Evolutionary conservation across 148 eudicot species (phyloP).

Genomic region (Gaultheria prostrata): DNA sequence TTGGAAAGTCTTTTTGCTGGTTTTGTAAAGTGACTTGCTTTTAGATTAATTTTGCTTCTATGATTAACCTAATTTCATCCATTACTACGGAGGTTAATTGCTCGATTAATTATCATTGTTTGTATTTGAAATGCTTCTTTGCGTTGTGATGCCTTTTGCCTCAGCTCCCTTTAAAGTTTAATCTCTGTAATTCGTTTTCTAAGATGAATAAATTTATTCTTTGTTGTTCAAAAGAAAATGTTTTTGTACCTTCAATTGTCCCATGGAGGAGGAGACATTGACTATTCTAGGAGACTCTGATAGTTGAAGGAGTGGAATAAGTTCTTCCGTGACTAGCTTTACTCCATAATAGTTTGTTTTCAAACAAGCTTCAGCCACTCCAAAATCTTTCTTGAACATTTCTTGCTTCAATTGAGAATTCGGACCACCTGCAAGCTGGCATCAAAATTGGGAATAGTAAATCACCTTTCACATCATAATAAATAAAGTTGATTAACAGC

Average conservation of each 20-base stretch:
- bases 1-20: too few species aligned
- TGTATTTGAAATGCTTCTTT: too few species aligned
- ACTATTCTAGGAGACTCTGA: constrained; percentile 43
- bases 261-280: constrained; percentile 32
- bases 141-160: too few species aligned
- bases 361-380: constrained; percentile 36
- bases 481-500: not conserved
- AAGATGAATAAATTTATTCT: too few species aligned
- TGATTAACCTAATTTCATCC: too few species aligned
- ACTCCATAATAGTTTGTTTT: constrained; percentile 46
- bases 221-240: too few species aligned
- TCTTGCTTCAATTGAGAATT: not conserved
- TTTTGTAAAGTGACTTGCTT: too few species aligned
- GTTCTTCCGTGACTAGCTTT: constrained; percentile 26
- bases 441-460: not conserved
- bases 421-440: not conserved
- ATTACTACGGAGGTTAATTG: too few species aligned
- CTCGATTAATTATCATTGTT: too few species aligned
- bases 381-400: constrained; percentile 12
- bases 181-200: too few species aligned
- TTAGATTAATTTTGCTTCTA: too few species aligned
- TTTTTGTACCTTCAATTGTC: constrained; percentile 21
- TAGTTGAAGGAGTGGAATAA: constrained; percentile 42
- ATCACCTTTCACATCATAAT: not conserved
- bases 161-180: too few species aligned